Percentiles rank a stretch among this genome's conserved stretches.
These are phyloP conservation scores for Fusarium palustre DNA, from an alignment of 2,329 filamentous ascomycete species.

Conservation along the genomic window DNA sequence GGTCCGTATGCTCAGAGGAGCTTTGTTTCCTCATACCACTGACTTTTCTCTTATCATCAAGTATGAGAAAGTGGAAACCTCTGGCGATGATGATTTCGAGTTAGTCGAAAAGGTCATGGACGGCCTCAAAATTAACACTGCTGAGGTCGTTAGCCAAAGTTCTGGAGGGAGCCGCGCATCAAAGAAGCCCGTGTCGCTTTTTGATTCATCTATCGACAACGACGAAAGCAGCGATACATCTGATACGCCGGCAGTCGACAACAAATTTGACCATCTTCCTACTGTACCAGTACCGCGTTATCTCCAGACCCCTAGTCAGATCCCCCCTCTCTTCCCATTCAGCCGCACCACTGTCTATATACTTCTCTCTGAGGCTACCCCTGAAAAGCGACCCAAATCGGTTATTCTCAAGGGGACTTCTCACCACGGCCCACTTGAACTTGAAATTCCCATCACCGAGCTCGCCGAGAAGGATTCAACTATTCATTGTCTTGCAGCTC, in stretches of 20 bases:
- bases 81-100: constrained; percentile 67
- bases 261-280: constrained; percentile 65
- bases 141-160: constrained; percentile 7
- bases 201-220: constrained; percentile 61
- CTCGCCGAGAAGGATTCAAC: constrained; percentile 61
- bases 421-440: constrained; percentile 67
- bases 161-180: constrained; percentile 13
- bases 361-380: constrained; percentile 66
- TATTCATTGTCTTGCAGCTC: constrained; percentile 77
- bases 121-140: constrained; percentile 55
- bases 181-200: constrained; percentile 68
- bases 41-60: constrained; percentile 74
- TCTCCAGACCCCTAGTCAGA: constrained; percentile 72
- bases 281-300: constrained; percentile 64
- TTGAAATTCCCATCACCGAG: constrained; percentile 71
- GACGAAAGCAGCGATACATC: constrained; percentile 54
- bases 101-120: constrained; percentile 69
- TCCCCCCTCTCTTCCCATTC: constrained; percentile 75
- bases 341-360: constrained; percentile 74
- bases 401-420: constrained; percentile 70
- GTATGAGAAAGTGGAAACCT: constrained; percentile 55
- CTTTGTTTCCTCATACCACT: constrained; percentile 72
- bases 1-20: constrained; percentile 79
- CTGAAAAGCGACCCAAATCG: constrained; percentile 58
- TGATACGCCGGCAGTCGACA: constrained; percentile 37